A percentile compares a stretch with the other conserved stretches of the same genome.
phyloP scores from a whole-genome alignment of 139 green algal genomes.

The Chlamydomonas schloesseri region DNA sequence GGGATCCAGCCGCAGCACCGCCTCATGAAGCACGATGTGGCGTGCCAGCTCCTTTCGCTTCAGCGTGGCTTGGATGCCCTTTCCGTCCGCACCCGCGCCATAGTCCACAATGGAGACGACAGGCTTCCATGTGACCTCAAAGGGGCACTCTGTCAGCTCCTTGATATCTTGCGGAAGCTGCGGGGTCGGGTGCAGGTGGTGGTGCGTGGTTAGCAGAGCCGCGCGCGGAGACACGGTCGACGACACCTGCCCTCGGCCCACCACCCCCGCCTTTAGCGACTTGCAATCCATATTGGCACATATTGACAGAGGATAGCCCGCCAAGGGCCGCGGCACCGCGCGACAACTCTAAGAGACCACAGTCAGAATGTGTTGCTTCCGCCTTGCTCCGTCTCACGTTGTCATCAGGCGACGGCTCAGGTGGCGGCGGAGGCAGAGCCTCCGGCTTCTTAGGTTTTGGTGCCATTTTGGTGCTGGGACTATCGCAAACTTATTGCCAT shows the following conservation, averaged over 20 bases:
- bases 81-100: constrained; percentile 21
- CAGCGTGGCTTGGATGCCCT: constrained; percentile 49
- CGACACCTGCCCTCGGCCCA: too few species aligned
- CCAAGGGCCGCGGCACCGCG: too few species aligned
- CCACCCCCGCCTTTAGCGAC: too few species aligned
- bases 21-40: constrained; percentile 44
- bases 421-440: constrained; percentile 38
- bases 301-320: too few species aligned
- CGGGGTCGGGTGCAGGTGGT: neutral
- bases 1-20: constrained; percentile 46
- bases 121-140: constrained; percentile 53
- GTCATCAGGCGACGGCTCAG: constrained; percentile 51
- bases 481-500: too few species aligned
- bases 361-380: neutral
- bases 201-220: too few species aligned
- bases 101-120: constrained; percentile 53
- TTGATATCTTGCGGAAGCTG: constrained; percentile 56
- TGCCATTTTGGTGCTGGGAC: constrained; percentile 21
- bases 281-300: too few species aligned
- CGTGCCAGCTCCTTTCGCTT: constrained; percentile 50
- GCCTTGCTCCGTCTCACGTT: constrained; percentile 34
- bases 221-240: too few species aligned
- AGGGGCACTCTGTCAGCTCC: constrained; percentile 54
- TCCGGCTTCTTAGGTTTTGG: constrained; percentile 57
- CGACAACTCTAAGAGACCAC: too few species aligned